phyloP scores from a whole-genome alignment of 371 early-diverging fungal species.

The Lichtheimia ramosa region DNA sequence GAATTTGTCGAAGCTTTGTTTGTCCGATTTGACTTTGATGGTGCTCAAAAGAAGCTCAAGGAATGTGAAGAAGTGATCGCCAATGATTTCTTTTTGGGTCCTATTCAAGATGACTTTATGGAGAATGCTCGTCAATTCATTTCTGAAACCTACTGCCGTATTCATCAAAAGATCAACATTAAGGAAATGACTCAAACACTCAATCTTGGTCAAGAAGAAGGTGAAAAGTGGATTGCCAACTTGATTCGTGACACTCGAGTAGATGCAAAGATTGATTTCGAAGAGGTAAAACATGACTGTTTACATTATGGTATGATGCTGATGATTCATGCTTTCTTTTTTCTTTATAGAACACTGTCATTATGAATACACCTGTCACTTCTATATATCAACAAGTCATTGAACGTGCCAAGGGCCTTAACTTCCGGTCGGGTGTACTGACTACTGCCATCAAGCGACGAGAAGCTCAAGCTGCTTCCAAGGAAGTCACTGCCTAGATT shows the following conservation, averaged over 20 bases:
- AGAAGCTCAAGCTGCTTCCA: conserved; percentile 51
- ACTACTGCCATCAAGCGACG: conserved; percentile 91
- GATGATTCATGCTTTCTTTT: conserved; percentile 10
- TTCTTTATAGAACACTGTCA: conserved; percentile 72
- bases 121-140: conserved; percentile 92
- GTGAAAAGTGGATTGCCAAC: conserved; percentile 97
- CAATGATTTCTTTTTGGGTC: conserved; percentile 88
- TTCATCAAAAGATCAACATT: conserved; percentile 93
- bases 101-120: conserved; percentile 85
- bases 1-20: conserved; percentile 90
- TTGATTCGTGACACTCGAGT: conserved; percentile 92
- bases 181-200: conserved; percentile 79
- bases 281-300: conserved; percentile 54
- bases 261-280: conserved; percentile 94
- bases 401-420: conserved; percentile 86
- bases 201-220: conserved; percentile 85
- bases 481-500: conserved; percentile 14
- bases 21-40: conserved; percentile 91
- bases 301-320: background rate
- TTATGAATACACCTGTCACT: conserved; percentile 85
- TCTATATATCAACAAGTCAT: conserved; percentile 94
- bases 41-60: conserved; percentile 84
- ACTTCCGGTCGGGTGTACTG: conserved; percentile 87
- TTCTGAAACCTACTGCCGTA: conserved; percentile 94
- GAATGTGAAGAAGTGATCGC: conserved; percentile 84